A percentile compares a stretch with the other conserved stretches of the same genome.
phyloP scores from a whole-genome alignment of 2,329 filamentous ascomycete species.

The Fusarium xylarioides region DNA sequence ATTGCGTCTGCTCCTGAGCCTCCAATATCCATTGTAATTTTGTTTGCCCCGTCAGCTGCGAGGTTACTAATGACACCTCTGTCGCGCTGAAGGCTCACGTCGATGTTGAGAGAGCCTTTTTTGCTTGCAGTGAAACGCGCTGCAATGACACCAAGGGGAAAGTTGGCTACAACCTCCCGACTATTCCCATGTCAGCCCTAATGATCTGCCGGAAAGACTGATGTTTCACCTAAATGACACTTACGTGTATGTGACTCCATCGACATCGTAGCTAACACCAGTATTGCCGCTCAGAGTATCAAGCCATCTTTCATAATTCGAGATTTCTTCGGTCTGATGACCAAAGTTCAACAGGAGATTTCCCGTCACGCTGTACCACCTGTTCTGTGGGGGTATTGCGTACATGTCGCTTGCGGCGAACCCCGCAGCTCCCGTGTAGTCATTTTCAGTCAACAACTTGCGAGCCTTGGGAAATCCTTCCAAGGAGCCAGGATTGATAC shows the following conservation, averaged over 20 bases:
- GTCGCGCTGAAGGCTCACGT: background rate
- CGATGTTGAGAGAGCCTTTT: rapidly evolving
- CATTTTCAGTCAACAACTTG: background rate
- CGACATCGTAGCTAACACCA: background rate
- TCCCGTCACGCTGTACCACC: background rate
- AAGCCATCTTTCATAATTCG: background rate
- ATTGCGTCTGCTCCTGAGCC: background rate
- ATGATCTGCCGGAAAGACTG: background rate
- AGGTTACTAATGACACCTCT: background rate
- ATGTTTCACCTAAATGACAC: rapidly evolving
- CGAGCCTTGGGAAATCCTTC: background rate
- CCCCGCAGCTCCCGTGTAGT: background rate
- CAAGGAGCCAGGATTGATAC: background rate
- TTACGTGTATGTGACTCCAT: background rate
- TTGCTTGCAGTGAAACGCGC: background rate
- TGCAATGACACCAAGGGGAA: background rate
- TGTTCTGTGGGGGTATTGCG: background rate
- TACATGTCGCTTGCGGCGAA: background rate
- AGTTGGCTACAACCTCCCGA: background rate
- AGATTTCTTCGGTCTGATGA: background rate
- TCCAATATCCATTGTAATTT: background rate
- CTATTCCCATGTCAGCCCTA: rapidly evolving
- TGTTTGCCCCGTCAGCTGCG: rapidly evolving
- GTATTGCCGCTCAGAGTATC: background rate
- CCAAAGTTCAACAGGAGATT: background rate